Base-by-base conservation (phyloP, 2,329 filamentous ascomycete species). In the Talaromyces sp. region DNA sequence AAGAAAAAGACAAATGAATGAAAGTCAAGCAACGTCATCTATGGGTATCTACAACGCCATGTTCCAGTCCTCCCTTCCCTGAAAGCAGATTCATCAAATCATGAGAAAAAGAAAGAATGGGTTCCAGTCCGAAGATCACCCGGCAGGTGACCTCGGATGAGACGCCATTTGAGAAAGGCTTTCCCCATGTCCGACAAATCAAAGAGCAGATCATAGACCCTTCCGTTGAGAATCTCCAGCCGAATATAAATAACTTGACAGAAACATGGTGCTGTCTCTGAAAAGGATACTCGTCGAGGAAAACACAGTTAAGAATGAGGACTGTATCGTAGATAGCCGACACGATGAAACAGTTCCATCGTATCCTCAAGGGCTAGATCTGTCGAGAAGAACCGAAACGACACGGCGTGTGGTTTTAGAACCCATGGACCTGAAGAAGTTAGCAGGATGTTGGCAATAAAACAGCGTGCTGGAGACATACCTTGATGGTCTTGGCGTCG, bases 401-500 rank as follows among this genome's bases (percentile, higher is more conserved):
- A 67, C 67, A 70, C 67, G 70, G 69, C 67, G 69, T 70, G 67
- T 66, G 66, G 68, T 68, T 66, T 73, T 80, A 80, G 75, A 80
- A 80, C 62, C 78, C 78, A 67, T 80, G 78, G 73, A 80, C 78
- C 76, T 78, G 28, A 1, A 2, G n/a, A 21, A 10, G 37, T 60
- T 52, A 57, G 45, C 28, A 13, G 13, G 31, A 15, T n/a, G n/a
- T n/a, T n/a, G n/a, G n/a, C n/a, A n/a, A n/a, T n/a, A n/a, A 9
- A 25, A 7, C 5, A 52, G n/a, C n/a, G n/a, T n/a, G n/a, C n/a
- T n/a, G 9, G 21, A 19, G 11, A n/a, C 69, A 61, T 73, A 93
- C 89, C 85, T 97, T 97, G 81, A 97, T 96, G 80, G 88, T 95
- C 86, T 97, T 96, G 77, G 87, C 83, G 80, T 97, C 91, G 74